Conservation (phyloP, 2,329 filamentous ascomycete genomes). For the Madurella mycetomatis region DNA sequence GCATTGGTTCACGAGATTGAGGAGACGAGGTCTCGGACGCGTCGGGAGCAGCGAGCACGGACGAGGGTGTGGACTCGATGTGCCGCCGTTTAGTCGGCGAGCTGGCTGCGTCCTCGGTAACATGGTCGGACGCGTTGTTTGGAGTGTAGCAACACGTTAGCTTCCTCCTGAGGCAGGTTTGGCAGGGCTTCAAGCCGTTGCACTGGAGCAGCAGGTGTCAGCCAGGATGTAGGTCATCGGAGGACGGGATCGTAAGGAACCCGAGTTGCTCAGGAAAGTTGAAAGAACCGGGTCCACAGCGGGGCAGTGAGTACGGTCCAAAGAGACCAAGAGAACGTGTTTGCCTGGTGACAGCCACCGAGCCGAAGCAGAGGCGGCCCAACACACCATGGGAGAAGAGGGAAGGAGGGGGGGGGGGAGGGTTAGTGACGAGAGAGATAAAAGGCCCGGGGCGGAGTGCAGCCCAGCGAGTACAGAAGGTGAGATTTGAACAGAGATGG, state of each 20-base stretch:
- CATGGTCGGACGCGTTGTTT: constrained; percentile 28
- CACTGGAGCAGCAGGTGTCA: constrained; percentile 40
- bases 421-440: constrained; percentile 3
- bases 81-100: constrained; percentile 36
- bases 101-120: constrained; percentile 32
- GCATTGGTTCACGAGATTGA: constrained; percentile 15
- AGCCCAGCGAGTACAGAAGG: constrained; percentile 1
- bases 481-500: background rate
- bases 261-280: background rate
- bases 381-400: too few relatives aligned
- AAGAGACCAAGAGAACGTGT: too few relatives aligned
- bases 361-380: background rate
- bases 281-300: too few relatives aligned
- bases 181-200: constrained; percentile 55
- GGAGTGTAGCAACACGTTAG: constrained; percentile 43
- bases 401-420: too few relatives aligned
- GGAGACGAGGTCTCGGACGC: constrained; percentile 15
- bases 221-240: constrained; percentile 8
- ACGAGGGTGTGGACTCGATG: constrained; percentile 27
- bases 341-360: background rate
- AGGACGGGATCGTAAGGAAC: background rate
- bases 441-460: background rate
- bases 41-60: constrained; percentile 20
- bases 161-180: constrained; percentile 52
- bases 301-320: too few relatives aligned